Evolutionary conservation across 1,284 basidiomycete genomes (phyloP).

Genomic region (Phaffia rhodozyma): DNA sequence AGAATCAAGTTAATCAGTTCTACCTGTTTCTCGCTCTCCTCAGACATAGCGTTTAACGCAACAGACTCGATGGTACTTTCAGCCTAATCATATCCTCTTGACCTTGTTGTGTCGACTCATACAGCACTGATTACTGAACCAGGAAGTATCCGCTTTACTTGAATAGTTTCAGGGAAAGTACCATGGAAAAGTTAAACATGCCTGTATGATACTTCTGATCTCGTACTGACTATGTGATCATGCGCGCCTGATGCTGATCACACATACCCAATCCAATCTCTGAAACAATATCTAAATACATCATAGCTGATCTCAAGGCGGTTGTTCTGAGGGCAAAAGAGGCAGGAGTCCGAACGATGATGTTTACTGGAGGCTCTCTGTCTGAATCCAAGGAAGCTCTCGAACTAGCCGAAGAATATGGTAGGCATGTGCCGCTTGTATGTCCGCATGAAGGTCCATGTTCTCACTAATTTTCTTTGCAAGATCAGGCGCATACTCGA

Average conservation of each 20-base stretch:
- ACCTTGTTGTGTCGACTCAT: too few relatives aligned
- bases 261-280: too few relatives aligned
- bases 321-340: slow-evolving; percentile 50
- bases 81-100: too few relatives aligned
- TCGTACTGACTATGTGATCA: too few relatives aligned
- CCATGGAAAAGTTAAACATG: too few relatives aligned
- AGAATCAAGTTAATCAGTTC: too few relatives aligned
- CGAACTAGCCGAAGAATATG: slow-evolving; percentile 47
- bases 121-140: too few relatives aligned
- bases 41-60: slow-evolving; percentile 43
- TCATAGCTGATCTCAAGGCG: slow-evolving; percentile 51
- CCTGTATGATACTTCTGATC: too few relatives aligned
- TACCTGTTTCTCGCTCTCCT: background rate
- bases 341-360: slow-evolving; percentile 62
- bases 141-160: too few relatives aligned
- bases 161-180: too few relatives aligned
- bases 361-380: slow-evolving; percentile 69
- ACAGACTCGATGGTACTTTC: slow-evolving; percentile 37
- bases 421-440: slow-evolving; percentile 28
- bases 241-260: too few relatives aligned
- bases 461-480: background rate
- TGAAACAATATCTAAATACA: too few relatives aligned
- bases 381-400: slow-evolving; percentile 54
- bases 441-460: background rate
- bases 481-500: slow-evolving; percentile 53